Base-by-base conservation (phyloP, 768 basidiomycete species). In the Russula sp. region DNA sequence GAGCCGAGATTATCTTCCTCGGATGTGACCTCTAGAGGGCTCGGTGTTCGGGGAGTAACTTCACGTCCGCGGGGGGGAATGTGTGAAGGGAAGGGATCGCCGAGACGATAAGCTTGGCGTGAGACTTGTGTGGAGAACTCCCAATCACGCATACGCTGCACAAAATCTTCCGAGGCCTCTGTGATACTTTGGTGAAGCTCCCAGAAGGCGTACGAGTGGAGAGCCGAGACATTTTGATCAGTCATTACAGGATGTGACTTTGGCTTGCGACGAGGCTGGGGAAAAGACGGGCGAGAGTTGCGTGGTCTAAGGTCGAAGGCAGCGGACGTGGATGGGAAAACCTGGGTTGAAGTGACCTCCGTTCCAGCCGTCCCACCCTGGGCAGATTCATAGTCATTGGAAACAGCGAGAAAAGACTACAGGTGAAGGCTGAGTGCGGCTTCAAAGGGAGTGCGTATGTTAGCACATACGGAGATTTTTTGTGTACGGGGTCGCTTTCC, bases 111-210 rank as follows among this genome's bases (percentile, higher is more conserved):
- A 74, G 72, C 14, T 73, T 69, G 54, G 70, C 73, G 38, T 74
- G 73, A 60, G 74, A 73, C 20, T 41, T 57, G 59, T 20, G 79
- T 79, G 58, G 77, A 76, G 52, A 76, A 73, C 70, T 89, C 87
- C 69, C 83, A 86, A 65, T 87, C 83, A 58, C 84, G 84, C 87
- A 90, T 89, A 55, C 84, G 83, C 59, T 77, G 80, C 13, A 90
- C 79, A 51, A 89, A 78, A 7, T 83, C 82, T 66, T 89, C 86
- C 20, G 84, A 86, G 64, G 76, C 83, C 66, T 87, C 81, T 34
- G 77, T 76, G 22, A 89, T 77, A 64, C 81, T 86, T 67, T 78
- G 76, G 47, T 78, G 82, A 42, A 90, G 79, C 65, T 87, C 85
- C 72, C 79, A 78, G 62, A 87, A 87, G 6, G 88, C 87, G 59